These are phyloP conservation scores for Macrocybe gigantea DNA, from an alignment of 768 basidiomycete species.

Conservation along the genomic window DNA sequence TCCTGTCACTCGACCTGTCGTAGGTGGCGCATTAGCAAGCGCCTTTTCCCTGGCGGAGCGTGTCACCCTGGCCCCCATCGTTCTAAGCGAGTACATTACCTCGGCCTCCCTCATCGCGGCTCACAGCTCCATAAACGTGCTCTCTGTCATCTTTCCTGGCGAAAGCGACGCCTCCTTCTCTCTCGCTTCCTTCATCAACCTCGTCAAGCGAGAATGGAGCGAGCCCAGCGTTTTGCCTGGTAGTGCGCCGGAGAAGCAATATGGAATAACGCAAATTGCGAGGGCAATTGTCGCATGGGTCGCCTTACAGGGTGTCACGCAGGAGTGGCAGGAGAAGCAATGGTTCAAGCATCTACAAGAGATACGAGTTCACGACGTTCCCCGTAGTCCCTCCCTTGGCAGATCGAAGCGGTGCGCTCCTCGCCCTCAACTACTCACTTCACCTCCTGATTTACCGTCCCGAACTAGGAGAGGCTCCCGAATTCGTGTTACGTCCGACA, in stretches of 20 bases:
- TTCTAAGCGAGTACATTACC: conserved; percentile 71
- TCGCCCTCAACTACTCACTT: conserved; percentile 27
- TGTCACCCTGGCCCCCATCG: conserved; percentile 68
- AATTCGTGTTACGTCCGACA: conserved; percentile 67
- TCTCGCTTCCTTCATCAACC: conserved; percentile 68
- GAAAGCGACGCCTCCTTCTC: conserved; percentile 80
- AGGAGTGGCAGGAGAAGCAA: conserved; percentile 69
- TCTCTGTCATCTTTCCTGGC: conserved; percentile 67
- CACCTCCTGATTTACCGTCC: not conserved
- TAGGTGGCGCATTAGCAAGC: conserved; percentile 53
- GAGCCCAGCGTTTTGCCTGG: conserved; percentile 41
- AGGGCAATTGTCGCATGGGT: conserved; percentile 77
- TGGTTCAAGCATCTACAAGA: conserved; percentile 67
- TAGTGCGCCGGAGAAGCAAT: conserved; percentile 51
- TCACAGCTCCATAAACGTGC: conserved; percentile 67
- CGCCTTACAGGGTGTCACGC: conserved; percentile 74
- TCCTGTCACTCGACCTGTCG: conserved; percentile 49
- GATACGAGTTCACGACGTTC: conserved; percentile 50
- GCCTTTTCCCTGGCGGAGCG: conserved; percentile 65
- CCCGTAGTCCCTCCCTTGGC: too few species aligned
- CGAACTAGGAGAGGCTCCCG: conserved; percentile 39
- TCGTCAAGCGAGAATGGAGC: conserved; percentile 77
- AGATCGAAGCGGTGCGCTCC: conserved; percentile 14
- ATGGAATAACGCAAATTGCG: conserved; percentile 59
- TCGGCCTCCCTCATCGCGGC: conserved; percentile 71